Conservation (phyloP, 2,329 filamentous ascomycete species). For the Orbilia quercus region DNA sequence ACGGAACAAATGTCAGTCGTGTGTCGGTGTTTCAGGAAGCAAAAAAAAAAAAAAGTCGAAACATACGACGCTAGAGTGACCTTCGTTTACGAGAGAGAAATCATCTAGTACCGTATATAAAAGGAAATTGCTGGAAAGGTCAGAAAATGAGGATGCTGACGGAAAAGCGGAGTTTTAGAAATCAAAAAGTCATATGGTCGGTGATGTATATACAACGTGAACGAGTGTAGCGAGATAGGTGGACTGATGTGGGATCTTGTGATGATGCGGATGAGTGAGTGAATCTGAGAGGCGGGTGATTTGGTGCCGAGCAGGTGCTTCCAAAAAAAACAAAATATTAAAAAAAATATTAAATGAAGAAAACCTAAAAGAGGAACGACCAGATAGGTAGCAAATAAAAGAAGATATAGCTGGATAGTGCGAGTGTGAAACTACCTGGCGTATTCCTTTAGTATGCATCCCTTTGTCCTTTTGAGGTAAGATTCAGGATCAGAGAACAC, state of each 20-base stretch:
- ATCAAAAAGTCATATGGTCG: conserved; percentile 46
- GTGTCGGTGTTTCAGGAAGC: conserved; percentile 1
- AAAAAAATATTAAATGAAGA: no score
- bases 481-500: no score
- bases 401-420: no score
- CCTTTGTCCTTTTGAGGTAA: no score
- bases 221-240: conserved; percentile 16
- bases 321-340: neutral
- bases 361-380: no score
- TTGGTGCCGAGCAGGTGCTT: conserved; percentile 6
- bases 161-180: conserved; percentile 25
- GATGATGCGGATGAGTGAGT: conserved; percentile 24
- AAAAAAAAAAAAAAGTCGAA: neutral
- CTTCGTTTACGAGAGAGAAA: conserved; percentile 13
- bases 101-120: conserved; percentile 22
- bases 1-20: conserved; percentile 7
- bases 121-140: neutral
- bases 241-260: conserved; percentile 34
- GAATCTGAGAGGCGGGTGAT: conserved; percentile 31
- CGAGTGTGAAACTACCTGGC: no score
- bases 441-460: no score
- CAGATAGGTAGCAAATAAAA: no score
- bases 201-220: conserved; percentile 9
- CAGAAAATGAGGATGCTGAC: neutral
- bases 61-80: conserved; percentile 15